Evolutionary conservation across 306 rosid genomes (phyloP).

Genomic region (Castanea crenata): DNA sequence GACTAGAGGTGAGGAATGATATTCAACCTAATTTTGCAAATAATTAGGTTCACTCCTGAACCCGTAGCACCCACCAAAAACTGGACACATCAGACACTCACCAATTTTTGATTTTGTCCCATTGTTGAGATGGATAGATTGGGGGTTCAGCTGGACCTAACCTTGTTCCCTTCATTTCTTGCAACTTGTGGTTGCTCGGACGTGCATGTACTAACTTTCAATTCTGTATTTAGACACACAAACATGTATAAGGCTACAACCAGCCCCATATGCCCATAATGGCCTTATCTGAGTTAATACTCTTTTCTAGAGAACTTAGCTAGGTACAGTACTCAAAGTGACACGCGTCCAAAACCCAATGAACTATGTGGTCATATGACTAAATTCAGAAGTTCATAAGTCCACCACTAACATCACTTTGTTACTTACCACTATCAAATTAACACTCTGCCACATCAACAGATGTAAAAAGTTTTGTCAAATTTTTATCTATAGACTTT

Average conservation of each 20-base stretch:
- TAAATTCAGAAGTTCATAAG: too few relatives aligned
- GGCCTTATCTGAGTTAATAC: neutral
- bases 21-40: too few relatives aligned
- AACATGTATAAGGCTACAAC: neutral
- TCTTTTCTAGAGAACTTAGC: constrained; percentile 1
- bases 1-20: too few relatives aligned
- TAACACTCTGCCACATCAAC: too few relatives aligned
- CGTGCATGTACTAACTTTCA: neutral
- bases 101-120: neutral
- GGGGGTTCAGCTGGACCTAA: neutral
- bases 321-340: neutral
- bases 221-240: constrained; percentile 1
- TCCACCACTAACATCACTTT: too few relatives aligned
- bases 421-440: too few relatives aligned
- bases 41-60: constrained; percentile 8
- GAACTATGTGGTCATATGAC: neutral
- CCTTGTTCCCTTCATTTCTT: neutral
- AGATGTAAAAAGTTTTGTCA: too few relatives aligned
- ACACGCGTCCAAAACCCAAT: constrained; percentile 12
- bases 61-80: constrained; percentile 4
- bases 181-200: neutral
- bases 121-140: neutral
- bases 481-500: too few relatives aligned
- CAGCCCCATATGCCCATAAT: neutral
- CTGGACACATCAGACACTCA: constrained; percentile 28